Evolutionary conservation across 306 rosid species (phyloP), one percentile per base, ranked within the genome.

Genomic region (Dicorynia guianensis): DNA sequence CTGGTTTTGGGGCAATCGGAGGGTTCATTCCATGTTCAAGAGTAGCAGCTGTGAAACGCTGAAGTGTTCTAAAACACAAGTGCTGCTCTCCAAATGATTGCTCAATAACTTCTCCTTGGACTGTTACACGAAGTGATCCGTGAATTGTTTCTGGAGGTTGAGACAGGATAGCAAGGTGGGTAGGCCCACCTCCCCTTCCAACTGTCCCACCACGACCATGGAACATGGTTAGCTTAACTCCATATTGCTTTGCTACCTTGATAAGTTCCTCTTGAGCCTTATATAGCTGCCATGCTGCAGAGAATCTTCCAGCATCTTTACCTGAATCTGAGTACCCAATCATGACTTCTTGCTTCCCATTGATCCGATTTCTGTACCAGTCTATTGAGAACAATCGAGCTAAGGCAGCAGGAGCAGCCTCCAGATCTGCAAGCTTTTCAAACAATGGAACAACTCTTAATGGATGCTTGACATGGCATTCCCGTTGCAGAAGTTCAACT

Each of bases 201-300:
- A 92, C 98, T 17, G 98, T 95, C 59, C 98, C 98, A 79, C 98
- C 98, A 8, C 98, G 97, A 72, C 98, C 98, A 0, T 95, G 97
- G 86, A 95, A 95, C 98, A 95, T 95, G 18, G 96, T 95, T 66
- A 95, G 86, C 93, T 95, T 95, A 66, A 95, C 87, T 62, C 97
- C 97, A 62, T 34, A 92, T 52, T 90, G 53, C 84, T 95, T 86
- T 3, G 98, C 98, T 17, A 95, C 98, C 1, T 87, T 86, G 63
- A 89, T 89, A 69, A 95, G 97, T 42, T 95, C 98, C 84, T 95
- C 98, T 48, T 95, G 98, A 80, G 98, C 97, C 87, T 95, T 95
- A 25, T 90, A 95, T 63, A 95, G 81, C 82, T 95, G 98, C 98
- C 98, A 95, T 53, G 92, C 98, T 40, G 98, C 97, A 72, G 98